Evolutionary conservation across 108 stramenopile species (phyloP).

Genomic region (Aurantiochytrium sp.): DNA sequence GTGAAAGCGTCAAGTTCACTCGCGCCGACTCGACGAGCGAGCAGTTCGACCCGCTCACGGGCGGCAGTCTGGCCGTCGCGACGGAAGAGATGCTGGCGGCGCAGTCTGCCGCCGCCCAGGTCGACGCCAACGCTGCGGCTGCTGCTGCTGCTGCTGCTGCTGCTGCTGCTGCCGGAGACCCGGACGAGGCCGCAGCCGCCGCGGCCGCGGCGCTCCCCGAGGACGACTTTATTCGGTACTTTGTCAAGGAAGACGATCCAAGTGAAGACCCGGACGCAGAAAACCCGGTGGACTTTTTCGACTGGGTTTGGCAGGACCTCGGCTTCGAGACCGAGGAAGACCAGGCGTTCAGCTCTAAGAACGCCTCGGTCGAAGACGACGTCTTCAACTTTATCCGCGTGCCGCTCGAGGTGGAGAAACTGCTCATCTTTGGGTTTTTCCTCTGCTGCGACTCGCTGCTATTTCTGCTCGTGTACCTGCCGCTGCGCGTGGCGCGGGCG

Average conservation of each 20-base stretch:
- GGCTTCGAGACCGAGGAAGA: not conserved
- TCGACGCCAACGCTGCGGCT: no score
- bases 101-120: not conserved
- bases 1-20: not conserved
- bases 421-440: constrained; percentile 78
- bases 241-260: constrained; percentile 18
- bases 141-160: not conserved
- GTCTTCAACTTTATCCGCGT: constrained; percentile 91
- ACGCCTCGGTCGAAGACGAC: constrained; percentile 60
- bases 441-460: constrained; percentile 88
- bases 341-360: not conserved
- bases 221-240: constrained; percentile 19
- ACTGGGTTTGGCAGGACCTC: constrained; percentile 9
- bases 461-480: constrained; percentile 81
- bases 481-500: constrained; percentile 51
- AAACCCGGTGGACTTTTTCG: not conserved
- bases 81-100: not conserved
- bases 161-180: not conserved
- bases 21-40: not conserved
- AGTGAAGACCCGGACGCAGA: not conserved
- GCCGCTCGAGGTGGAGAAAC: constrained; percentile 75
- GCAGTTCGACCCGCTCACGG: not conserved
- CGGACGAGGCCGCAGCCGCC: not conserved
- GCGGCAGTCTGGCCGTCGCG: not conserved
- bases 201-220: not conserved